Base-by-base conservation (phyloP, 768 basidiomycete species). In the Tricholomella constricta region DNA sequence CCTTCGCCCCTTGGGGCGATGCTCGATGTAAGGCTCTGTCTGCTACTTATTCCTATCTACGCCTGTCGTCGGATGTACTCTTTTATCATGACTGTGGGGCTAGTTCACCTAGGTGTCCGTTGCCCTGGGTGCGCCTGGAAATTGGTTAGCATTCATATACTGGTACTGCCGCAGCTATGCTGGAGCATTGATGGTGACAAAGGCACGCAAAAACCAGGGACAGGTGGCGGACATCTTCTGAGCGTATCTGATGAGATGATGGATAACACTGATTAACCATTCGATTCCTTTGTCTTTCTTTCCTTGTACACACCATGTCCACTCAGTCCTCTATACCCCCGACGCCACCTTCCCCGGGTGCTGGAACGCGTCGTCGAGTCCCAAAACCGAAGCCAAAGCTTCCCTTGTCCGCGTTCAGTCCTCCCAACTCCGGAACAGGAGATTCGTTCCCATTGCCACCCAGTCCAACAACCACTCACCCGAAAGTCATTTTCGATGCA, bases 321-420 rank as follows among this genome's bases (percentile, higher is more conserved):
- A 11, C 47, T 17, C 23, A 48, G n/a, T 12, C 47, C 22, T 37
- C 60, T 40, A 54, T 55, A 22, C 55, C 63, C 37, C 51, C 63
- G 22, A 61, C 66, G 14, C 70, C 71, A 34, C 62, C 68, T 15
- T 77, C 79, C 11, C 79, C 78, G 25, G 72, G 76, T 37, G 69
- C 78, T 50, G 69, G 70, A 15, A 60, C 69, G 11, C 81, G 85
- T 58, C 84, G 86, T 62, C 89, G 81, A 65, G 82, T 78, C 22
- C 77, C 77, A 25, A 89, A 83, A 65, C 73, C 80, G 19, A 81
- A 85, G 4, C 91, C 91, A 7, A 80, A 77, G 41, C 82, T 94
- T 11, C 89, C 90, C 0, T 66, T 84, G 22, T 90, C 89, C 10
- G 91, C 84, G 0, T 93, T 93, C 67, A 81, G 77, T 23, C 83